Evolutionary conservation across 768 basidiomycete species (phyloP), one percentile per base, ranked within the genome.

Genomic region (Cubamyces lactineus): DNA sequence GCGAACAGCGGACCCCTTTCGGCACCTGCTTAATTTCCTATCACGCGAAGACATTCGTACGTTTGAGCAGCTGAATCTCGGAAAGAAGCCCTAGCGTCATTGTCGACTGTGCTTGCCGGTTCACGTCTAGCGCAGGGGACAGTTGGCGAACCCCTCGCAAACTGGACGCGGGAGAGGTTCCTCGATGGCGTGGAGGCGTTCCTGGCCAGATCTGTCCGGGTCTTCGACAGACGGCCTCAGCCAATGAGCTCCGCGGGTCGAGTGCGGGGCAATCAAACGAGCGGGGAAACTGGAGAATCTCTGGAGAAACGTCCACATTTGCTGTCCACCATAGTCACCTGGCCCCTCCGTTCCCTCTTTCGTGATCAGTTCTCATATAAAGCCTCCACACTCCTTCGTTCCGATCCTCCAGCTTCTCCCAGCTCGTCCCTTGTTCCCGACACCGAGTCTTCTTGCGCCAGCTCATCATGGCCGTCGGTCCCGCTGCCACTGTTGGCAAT

Each of bases 401-500:
- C 48, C 57, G 46, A 12, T 52, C 43, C 66, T 57, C 39, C 68
- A 71, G 67, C 65, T 71, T 67, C 63, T 67, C 54, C 43, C 63
- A 65, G 69, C 67, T 69, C 66, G 55, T 65, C 62, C 53, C 68
- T 34, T 58, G 48, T 57, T 58, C 45, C 40, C 63, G 48, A 49
- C 56, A 40, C 61, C 48, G 3, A 46, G 50, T 46, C 65, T 42
- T 60, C 61, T 28, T 42, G 60, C 9, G 34, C 53, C 57, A 53
- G 26, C 68, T 67, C 51, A 80, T 64, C 70, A 89, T 90, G 87
- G 85, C 75, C 70, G 84, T 70, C 63, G 86, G 82, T 72, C 78
- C 80, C 28, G 69, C 62, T 67, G 77, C 76, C 63, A 76, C 76
- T 63, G 73, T 64, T 58, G 66, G 72, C 47, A 74, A 73, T 42